Percentiles rank a stretch among this genome's conserved stretches.
phyloP scores from a whole-genome alignment of 2,329 filamentous ascomycete genomes.

The Xylariaceae sp. region DNA sequence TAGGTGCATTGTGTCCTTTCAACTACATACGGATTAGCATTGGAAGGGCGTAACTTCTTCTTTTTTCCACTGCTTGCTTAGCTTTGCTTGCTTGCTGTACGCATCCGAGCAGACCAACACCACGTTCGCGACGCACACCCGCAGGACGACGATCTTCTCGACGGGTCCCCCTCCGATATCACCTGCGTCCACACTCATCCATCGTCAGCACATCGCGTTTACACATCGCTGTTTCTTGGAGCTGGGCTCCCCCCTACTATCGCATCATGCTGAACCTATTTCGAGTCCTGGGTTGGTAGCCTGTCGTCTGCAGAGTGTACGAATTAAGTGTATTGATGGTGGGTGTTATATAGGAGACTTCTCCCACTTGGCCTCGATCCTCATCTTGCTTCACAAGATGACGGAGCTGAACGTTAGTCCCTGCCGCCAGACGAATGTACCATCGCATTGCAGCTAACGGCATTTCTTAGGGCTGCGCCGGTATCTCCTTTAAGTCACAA shows the following conservation, averaged over 20 bases:
- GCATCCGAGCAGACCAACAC: background rate
- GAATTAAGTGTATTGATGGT: conserved; percentile 20
- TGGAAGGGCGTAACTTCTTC: background rate
- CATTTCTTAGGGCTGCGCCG: conserved; percentile 75
- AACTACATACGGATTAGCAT: background rate
- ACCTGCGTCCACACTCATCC: background rate
- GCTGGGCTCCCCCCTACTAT: conserved; percentile 16
- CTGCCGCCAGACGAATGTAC: background rate
- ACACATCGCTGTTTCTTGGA: conserved; percentile 18
- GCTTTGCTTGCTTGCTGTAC: conserved; percentile 22
- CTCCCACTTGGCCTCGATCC: conserved; percentile 88
- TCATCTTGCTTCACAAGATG: conserved; percentile 97
- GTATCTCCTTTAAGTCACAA: conserved; percentile 98
- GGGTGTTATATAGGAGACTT: conserved; percentile 66
- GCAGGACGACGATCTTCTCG: background rate
- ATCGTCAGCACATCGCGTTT: conserved; percentile 7
- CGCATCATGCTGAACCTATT: conserved; percentile 53
- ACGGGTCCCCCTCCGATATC: conserved; percentile 3
- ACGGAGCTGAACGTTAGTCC: conserved; percentile 72
- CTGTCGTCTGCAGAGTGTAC: background rate
- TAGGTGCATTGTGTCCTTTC: conserved; percentile 38
- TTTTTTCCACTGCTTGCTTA: background rate
- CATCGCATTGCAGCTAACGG: conserved; percentile 20
- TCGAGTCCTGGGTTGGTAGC: conserved; percentile 48
- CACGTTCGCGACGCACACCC: background rate